A percentile compares a stretch with the other conserved stretches of the same genome.
Evolutionary conservation across 202 grass and related monocot genomes (phyloP).

Genomic region (Zizania palustris): DNA sequence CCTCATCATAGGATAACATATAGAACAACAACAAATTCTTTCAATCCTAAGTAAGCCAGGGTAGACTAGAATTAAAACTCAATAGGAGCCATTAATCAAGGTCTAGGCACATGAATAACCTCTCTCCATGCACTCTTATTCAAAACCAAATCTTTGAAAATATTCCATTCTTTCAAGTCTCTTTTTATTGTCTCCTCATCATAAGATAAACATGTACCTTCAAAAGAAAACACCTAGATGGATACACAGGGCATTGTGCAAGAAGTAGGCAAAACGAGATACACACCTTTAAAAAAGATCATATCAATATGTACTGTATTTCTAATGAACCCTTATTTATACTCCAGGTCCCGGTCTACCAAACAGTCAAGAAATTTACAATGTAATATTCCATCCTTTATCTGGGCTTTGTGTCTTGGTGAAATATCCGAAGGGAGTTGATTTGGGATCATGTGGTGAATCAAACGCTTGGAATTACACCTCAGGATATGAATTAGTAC

Average conservation of each 20-base stretch:
- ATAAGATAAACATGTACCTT: neutral
- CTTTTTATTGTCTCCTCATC: too few species aligned
- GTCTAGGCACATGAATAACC: too few species aligned
- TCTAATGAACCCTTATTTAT: slow-evolving; percentile 29
- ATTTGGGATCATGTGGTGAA: slow-evolving; percentile 65
- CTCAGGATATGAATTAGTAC: slow-evolving; percentile 46
- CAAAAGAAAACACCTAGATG: neutral
- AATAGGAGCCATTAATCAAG: too few species aligned
- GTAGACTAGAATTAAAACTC: too few species aligned
- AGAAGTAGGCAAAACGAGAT: too few species aligned
- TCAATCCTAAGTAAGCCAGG: too few species aligned
- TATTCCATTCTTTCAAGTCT: too few species aligned
- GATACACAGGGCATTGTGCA: neutral
- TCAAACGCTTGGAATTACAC: slow-evolving; percentile 84
- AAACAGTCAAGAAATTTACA: slow-evolving; percentile 52
- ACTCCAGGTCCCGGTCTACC: slow-evolving; percentile 74
- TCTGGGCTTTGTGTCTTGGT: slow-evolving; percentile 72
- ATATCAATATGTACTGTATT: neutral
- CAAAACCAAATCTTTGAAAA: too few species aligned
- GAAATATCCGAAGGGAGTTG: slow-evolving; percentile 47
- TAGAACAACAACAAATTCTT: too few species aligned
- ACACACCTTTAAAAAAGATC: neutral
- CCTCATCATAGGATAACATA: too few species aligned
- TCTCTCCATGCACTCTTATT: too few species aligned
- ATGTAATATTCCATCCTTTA: slow-evolving; percentile 74